These are phyloP conservation scores for Kwoniella bestiolae DNA, from an alignment of 768 basidiomycete genomes.

Conservation along the genomic window DNA sequence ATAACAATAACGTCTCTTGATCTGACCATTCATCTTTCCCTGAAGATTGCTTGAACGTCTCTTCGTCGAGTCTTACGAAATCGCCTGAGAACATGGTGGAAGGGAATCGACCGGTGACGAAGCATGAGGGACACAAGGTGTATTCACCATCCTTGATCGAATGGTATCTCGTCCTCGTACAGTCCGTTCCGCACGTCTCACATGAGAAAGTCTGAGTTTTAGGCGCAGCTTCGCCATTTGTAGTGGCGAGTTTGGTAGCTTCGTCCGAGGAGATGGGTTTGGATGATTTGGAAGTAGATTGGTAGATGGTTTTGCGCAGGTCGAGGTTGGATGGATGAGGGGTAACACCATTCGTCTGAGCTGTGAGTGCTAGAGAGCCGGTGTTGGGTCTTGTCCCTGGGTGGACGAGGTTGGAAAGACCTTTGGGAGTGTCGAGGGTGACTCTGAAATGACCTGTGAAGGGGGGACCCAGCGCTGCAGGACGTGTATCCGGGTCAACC, in stretches of 20 bases:
- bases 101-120: constrained; percentile 95
- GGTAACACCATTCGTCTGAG: constrained; percentile 49
- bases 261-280: constrained; percentile 70
- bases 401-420: constrained; percentile 83
- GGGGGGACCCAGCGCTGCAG: constrained; percentile 90
- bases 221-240: constrained; percentile 60
- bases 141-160: constrained; percentile 90
- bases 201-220: constrained; percentile 69
- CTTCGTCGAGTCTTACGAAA: constrained; percentile 68
- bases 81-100: constrained; percentile 95
- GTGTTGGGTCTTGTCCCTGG: constrained; percentile 59
- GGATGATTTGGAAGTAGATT: constrained; percentile 76
- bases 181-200: constrained; percentile 94
- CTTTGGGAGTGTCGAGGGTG: constrained; percentile 93
- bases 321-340: constrained; percentile 66
- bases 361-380: constrained; percentile 60
- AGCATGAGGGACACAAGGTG: constrained; percentile 88
- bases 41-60: constrained; percentile 58
- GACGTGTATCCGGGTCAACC: constrained; percentile 96
- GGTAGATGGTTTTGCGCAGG: constrained; percentile 84
- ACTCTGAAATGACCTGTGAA: constrained; percentile 99
- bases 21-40: constrained; percentile 76
- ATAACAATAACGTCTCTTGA: constrained; percentile 80
- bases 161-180: constrained; percentile 84
- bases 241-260: constrained; percentile 62